Evolutionary conservation across 2,329 filamentous ascomycete genomes (phyloP), one percentile per base, ranked within the genome.

Genomic region (Claviceps capensis): DNA sequence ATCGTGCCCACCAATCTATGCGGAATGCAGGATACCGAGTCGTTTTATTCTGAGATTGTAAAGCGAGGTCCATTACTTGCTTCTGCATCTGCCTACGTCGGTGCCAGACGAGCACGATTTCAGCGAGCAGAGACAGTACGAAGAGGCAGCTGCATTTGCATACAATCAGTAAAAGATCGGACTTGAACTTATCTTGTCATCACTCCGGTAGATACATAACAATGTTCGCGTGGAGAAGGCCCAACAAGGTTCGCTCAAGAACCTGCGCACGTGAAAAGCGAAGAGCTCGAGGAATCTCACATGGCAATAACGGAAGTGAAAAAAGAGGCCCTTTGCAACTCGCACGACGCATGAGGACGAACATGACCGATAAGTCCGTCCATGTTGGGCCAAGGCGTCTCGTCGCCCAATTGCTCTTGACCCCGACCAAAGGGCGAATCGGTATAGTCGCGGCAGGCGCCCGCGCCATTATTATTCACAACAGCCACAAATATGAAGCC

Each of bases 401-500:
- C 73, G 38, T 73, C 69, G 26, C 71, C 69, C 1, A 77, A 72
- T 7, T 76, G 67, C 5, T 85, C 86, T 4, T 34, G 30, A 34
- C 9, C 9, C 9, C 65, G 73, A 40, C 89, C 89, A 50, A 91
- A 79, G 6, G 81, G 81, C 16, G 82, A 91, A 47, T 75, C 71
- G 54, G 89, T 75, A 16, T 70, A 69, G 14, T 69, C 73, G 16
- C 55, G 63, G 72, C 90, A 96, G 48, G 69, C 77, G 55, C 75
- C 68, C 0, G 80, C 79, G 40, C 89, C 89, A 52, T 78, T 69
- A 40, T 85, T 78, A 54, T 86, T 90, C 56, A 87, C 75, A 48
- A 83, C 73, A 1, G 89, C 88, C 54, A 96, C 79, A 62, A 89
- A 94, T 62, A 94, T 79, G 72, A 93, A 93, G 53, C 75, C 81